A percentile compares a stretch with the other conserved stretches of the same genome.
Evolutionary conservation across 2,329 filamentous ascomycete genomes (phyloP).

Genomic region (Xylariaceae sp.): DNA sequence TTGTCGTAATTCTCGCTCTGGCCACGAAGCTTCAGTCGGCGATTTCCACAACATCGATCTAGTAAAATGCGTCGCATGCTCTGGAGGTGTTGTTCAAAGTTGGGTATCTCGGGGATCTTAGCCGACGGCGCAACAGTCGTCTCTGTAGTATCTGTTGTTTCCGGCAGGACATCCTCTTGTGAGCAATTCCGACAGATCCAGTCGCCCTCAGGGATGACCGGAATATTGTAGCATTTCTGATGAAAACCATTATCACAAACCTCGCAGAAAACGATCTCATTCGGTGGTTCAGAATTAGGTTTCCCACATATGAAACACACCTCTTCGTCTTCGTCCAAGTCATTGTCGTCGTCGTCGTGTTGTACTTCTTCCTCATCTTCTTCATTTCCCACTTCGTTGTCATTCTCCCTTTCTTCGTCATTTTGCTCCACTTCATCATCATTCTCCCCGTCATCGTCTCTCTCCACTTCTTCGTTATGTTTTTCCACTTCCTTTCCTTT

Average conservation of each 20-base stretch:
- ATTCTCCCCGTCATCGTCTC: not conserved
- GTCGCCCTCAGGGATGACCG: constrained; percentile 54
- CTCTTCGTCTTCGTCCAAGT: constrained; percentile 44
- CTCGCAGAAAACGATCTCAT: constrained; percentile 61
- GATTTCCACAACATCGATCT: constrained; percentile 54
- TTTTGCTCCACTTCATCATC: not conserved
- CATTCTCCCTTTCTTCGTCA: constrained; percentile 20
- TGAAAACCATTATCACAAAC: constrained; percentile 59
- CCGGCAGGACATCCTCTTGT: constrained; percentile 39
- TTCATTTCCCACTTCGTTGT: not conserved
- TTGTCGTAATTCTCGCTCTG: constrained; percentile 62
- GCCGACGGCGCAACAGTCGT: constrained; percentile 17
- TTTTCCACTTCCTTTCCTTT: not conserved
- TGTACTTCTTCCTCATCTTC: constrained; percentile 13
- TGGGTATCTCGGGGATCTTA: constrained; percentile 48
- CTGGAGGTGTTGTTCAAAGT: constrained; percentile 52
- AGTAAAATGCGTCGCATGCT: constrained; percentile 51
- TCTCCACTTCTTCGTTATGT: not conserved
- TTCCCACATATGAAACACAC: constrained; percentile 54
- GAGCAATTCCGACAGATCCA: constrained; percentile 58
- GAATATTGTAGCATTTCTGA: constrained; percentile 55
- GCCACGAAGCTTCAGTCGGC: constrained; percentile 50
- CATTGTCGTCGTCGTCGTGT: constrained; percentile 31
- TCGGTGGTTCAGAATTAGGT: constrained; percentile 52
- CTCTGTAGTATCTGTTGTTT: constrained; percentile 12